A percentile compares a stretch with the other conserved stretches of the same genome.
phyloP scores from a whole-genome alignment of 768 basidiomycete genomes.

The Lepiota subincarnata region DNA sequence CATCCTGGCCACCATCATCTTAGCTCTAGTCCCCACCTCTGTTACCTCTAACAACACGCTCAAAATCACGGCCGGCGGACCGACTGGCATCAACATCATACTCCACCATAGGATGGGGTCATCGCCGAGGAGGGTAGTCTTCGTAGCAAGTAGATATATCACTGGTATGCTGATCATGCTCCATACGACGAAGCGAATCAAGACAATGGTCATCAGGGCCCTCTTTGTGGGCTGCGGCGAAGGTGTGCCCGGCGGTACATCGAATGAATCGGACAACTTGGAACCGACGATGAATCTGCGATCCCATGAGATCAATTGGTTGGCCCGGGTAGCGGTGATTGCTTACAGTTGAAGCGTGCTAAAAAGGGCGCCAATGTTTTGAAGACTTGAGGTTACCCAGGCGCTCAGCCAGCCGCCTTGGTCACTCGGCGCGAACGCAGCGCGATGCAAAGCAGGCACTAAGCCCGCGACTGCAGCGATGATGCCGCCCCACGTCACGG shows the following conservation, averaged over 20 bases:
- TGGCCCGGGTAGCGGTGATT: background rate
- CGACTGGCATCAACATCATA: conserved; percentile 14
- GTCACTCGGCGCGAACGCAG: background rate
- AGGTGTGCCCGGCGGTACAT: background rate
- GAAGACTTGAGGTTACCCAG: conserved; percentile 10
- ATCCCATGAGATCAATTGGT: background rate
- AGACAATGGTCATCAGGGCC: background rate
- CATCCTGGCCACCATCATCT: conserved; percentile 14
- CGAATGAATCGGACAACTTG: conserved; percentile 10
- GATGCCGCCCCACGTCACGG: conserved; percentile 11
- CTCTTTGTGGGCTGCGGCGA: conserved; percentile 1
- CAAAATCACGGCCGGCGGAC: conserved; percentile 10
- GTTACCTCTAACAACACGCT: conserved; percentile 4
- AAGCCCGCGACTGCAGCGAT: conserved; percentile 1
- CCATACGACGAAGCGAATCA: conserved; percentile 9
- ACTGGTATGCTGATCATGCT: conserved; percentile 7
- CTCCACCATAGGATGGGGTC: conserved; percentile 12
- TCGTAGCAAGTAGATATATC: conserved; percentile 7
- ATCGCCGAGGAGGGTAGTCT: background rate
- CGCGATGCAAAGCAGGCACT: conserved; percentile 4
- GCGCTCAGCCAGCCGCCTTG: conserved; percentile 10
- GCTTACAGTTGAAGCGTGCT: conserved; percentile 10
- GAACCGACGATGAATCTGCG: conserved; percentile 12
- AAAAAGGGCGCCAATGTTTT: conserved; percentile 10
- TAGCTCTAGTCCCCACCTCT: background rate